Evolutionary conservation across 352 stramenopile genomes (phyloP), one percentile per base, ranked within the genome.

Genomic region (Phytophthora gonapodyides): DNA sequence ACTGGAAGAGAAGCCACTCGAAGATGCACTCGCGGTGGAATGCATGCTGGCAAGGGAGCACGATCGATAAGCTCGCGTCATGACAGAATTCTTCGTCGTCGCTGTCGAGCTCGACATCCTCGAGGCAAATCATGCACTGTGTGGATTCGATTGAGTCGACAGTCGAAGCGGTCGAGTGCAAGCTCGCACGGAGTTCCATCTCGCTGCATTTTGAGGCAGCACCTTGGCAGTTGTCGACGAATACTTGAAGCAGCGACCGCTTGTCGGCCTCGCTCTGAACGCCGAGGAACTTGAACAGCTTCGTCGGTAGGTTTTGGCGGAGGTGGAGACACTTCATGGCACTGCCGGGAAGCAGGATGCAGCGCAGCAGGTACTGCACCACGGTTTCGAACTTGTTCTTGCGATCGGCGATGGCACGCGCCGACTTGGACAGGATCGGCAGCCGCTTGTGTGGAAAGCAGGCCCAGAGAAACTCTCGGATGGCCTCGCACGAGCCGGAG

Each of bases 11-110:
- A 10, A 92, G 57, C 81, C 83, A 92, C 72, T 89, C 77, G 46
- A 86, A 89, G 17, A 91, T 67, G 61, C 83, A 92, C 38, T 81
- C 67, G 17, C 83, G 79, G 64, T 90, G 83, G 56, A 91, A 92
- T 24, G 62, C 63, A 54, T 92, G 83, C 27, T 75, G 67, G 3
- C 21, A 24, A 24, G 21, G 21, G 21, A 91, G 65, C 35, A 73
- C 55, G 27, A 89, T 54, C 9, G 43, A 57, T 19, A 44, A 66
- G 17, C 3, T 37, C 11, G 38, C 16, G 17, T 16, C 15, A 3
- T 40, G 45, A 24, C 58, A 52, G 21, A 49, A 54, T 5, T 47
- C 10, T 6, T 61, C 40, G 35, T 43, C 10, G 12, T 30, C 6
- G 11, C 13, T 27, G 48, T 74, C 59, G 7, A 62, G 42, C 35